A percentile compares a stretch with the other conserved stretches of the same genome.
These are phyloP conservation scores for Beauveria caledonica DNA, from an alignment of 2,329 filamentous ascomycete genomes.

Conservation along the genomic window DNA sequence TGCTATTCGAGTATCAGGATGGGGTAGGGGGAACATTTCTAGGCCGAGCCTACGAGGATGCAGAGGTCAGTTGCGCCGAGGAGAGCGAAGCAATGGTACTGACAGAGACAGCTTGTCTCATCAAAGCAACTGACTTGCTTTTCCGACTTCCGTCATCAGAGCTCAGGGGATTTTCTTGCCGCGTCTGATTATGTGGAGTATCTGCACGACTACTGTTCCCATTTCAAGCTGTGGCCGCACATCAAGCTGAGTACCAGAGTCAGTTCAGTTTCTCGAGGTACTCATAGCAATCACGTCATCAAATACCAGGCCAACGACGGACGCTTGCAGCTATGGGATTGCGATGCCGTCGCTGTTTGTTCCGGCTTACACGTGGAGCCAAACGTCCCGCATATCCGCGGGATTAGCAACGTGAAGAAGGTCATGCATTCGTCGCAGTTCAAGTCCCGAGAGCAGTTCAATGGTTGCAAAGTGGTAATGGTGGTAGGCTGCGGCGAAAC, in stretches of 20 bases:
- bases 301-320: background rate
- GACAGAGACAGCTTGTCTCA: background rate
- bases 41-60: background rate
- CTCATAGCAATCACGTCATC: conserved; percentile 8
- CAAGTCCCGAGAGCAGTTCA: conserved; percentile 32
- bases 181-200: conserved; percentile 30
- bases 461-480: conserved; percentile 29
- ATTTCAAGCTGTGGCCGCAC: conserved; percentile 29
- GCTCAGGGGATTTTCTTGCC: conserved; percentile 32
- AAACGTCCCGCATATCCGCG: conserved; percentile 28
- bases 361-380: conserved; percentile 33
- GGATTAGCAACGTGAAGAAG: conserved; percentile 25
- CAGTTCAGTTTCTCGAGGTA: conserved; percentile 15
- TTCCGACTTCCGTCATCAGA: conserved; percentile 33
- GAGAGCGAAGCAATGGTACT: no score
- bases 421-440: conserved; percentile 36
- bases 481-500: conserved; percentile 37
- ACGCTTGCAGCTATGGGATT: conserved; percentile 21
- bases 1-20: conserved; percentile 33
- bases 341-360: conserved; percentile 36
- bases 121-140: conserved; percentile 40
- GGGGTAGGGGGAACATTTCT: conserved; percentile 33
- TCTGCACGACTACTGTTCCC: conserved; percentile 29
- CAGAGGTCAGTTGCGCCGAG: background rate
- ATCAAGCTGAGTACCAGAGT: conserved; percentile 28